phyloP scores from a whole-genome alignment of 192 early-diverging fungal species.

The Chytriomyces sp. region DNA sequence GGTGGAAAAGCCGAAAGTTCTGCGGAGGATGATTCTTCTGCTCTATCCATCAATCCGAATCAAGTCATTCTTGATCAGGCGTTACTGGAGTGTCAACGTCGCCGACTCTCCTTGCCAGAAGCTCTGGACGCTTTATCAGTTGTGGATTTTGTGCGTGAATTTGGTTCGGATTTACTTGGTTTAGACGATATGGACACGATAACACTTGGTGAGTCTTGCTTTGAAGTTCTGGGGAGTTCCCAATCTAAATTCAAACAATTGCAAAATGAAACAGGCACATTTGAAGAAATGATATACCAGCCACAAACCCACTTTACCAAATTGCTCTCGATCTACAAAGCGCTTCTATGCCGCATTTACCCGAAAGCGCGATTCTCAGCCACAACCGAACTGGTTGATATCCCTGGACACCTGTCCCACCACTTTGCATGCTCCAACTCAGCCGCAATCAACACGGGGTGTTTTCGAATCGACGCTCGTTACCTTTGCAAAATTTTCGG shows the following conservation, averaged over 20 bases:
- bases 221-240: not conserved
- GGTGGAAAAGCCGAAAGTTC: not conserved
- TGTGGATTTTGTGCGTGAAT: conserved; percentile 28
- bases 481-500: conserved; percentile 25
- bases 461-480: conserved; percentile 14
- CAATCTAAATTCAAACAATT: not conserved
- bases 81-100: conserved; percentile 5
- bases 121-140: conserved; percentile 30
- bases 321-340: conserved; percentile 5
- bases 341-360: conserved; percentile 11
- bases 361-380: conserved; percentile 1
- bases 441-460: conserved; percentile 2
- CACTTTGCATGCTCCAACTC: conserved; percentile 34
- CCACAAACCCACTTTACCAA: not conserved
- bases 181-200: not conserved
- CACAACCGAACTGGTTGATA: not conserved
- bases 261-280: not conserved
- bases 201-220: conserved; percentile 10
- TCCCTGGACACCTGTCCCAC: conserved; percentile 21
- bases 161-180: conserved; percentile 20
- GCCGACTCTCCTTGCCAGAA: conserved; percentile 20
- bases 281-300: conserved; percentile 21
- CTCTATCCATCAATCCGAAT: not conserved
- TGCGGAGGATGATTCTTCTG: not conserved
- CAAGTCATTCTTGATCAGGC: conserved; percentile 4